These are phyloP conservation scores for Sugiyamaella lignohabitans DNA, from an alignment of 805 yeast genomes.

Conservation along the genomic window DNA sequence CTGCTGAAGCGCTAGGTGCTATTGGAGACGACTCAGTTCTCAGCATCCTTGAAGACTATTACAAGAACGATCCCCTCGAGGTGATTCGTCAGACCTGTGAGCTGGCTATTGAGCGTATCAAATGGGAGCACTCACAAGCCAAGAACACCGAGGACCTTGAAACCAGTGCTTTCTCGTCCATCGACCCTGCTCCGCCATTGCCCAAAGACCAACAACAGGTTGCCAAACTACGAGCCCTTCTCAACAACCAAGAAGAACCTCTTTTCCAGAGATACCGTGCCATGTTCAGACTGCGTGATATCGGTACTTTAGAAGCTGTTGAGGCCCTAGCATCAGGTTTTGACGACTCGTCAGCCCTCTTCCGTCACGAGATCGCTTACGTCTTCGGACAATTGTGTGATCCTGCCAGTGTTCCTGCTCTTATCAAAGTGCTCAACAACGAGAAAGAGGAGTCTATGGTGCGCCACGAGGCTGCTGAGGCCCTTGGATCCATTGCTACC, in stretches of 20 bases:
- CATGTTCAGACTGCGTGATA: slow-evolving; percentile 94
- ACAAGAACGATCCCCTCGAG: slow-evolving; percentile 64
- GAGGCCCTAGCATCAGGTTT: slow-evolving; percentile 88
- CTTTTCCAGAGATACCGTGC: slow-evolving; percentile 95
- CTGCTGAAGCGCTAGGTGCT: slow-evolving; percentile 98
- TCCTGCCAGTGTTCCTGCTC: slow-evolving; percentile 84
- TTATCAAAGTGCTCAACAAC: slow-evolving; percentile 73
- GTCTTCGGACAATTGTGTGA: slow-evolving; percentile 96
- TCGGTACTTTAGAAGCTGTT: slow-evolving; percentile 90
- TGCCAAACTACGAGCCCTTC: slow-evolving; percentile 54
- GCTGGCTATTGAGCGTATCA: slow-evolving; percentile 88
- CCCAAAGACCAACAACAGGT: slow-evolving; percentile 60
- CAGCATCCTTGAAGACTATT: slow-evolving; percentile 56
- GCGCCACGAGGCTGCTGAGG: slow-evolving; percentile 99
- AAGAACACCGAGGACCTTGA: slow-evolving; percentile 65
- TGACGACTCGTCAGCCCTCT: slow-evolving; percentile 82
- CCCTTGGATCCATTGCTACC: slow-evolving; percentile 93
- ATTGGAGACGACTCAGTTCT: slow-evolving; percentile 75
- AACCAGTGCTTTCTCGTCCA: slow-evolving; percentile 70
- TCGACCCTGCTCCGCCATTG: slow-evolving; percentile 98
- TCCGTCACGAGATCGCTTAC: slow-evolving; percentile 96
- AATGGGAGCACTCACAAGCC: slow-evolving; percentile 75
- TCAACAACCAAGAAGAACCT: slow-evolving; percentile 72
- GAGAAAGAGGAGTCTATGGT: slow-evolving; percentile 93
- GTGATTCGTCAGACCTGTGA: slow-evolving; percentile 98